phyloP scores from a whole-genome alignment of 208 protist species.

The Trypanosoma cruzi region DNA sequence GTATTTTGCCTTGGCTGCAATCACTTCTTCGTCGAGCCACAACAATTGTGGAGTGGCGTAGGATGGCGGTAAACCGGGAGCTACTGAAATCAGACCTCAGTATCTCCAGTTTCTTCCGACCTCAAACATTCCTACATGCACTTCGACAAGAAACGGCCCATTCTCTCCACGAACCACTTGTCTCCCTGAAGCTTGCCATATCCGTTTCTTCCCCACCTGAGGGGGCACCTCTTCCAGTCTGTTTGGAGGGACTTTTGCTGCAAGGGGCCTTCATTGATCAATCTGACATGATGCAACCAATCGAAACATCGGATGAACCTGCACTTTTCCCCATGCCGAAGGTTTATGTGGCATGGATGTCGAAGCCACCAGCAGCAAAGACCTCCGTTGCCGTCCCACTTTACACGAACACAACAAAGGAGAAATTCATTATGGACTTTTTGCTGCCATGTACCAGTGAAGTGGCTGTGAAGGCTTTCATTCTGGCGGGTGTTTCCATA shows the following conservation, averaged over 20 bases:
- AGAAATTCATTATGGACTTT: constrained; percentile 89
- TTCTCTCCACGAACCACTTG: constrained; percentile 69
- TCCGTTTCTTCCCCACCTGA: constrained; percentile 49
- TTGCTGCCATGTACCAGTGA: constrained; percentile 72
- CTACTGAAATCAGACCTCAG: constrained; percentile 80
- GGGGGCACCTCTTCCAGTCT: constrained; percentile 49
- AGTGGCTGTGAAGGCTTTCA: constrained; percentile 65
- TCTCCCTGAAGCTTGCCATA: constrained; percentile 70
- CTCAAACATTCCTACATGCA: constrained; percentile 96
- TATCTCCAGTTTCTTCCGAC: constrained; percentile 90
- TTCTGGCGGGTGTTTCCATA: constrained; percentile 88
- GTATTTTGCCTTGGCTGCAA: constrained; percentile 87
- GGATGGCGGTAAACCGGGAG: constrained; percentile 37
- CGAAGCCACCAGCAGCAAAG: constrained; percentile 6
- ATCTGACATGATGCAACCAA: constrained; percentile 61
- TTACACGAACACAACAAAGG: constrained; percentile 86
- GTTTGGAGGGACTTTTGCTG: constrained; percentile 77
- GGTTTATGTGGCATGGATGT: constrained; percentile 77
- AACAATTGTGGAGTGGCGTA: constrained; percentile 77
- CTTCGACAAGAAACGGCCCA: constrained; percentile 95
- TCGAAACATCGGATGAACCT: constrained; percentile 83
- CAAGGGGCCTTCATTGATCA: constrained; percentile 87
- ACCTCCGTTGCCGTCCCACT: constrained; percentile 71
- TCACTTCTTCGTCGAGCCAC: constrained; percentile 82
- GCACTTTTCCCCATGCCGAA: constrained; percentile 78